These are phyloP conservation scores for Ustilago cynodontis DNA, from an alignment of 1,284 basidiomycete genomes.

Conservation along the genomic window DNA sequence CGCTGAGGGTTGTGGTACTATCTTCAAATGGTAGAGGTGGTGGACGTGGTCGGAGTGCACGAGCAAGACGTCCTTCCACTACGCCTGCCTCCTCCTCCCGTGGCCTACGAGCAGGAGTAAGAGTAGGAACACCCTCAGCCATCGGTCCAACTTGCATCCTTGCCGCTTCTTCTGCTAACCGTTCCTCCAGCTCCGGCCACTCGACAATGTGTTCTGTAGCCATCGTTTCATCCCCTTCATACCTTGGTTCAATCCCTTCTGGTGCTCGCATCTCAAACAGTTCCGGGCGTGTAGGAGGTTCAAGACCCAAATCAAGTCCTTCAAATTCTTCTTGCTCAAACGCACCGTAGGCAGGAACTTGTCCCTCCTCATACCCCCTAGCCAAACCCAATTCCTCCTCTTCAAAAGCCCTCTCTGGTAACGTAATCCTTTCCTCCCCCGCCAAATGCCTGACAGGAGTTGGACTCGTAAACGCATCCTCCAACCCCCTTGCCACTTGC, in stretches of 20 bases:
- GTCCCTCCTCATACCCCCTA: conserved; percentile 24
- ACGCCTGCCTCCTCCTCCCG: conserved; percentile 22
- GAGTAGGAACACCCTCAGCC: conserved; percentile 26
- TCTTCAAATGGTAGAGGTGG: conserved; percentile 22
- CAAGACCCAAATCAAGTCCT: conserved; percentile 41
- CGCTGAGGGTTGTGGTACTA: conserved; percentile 21
- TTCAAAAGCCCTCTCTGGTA: conserved; percentile 30
- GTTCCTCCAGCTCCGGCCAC: conserved; percentile 44
- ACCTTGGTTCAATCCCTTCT: conserved; percentile 16
- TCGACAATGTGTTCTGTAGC: conserved; percentile 17
- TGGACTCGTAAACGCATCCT: conserved; percentile 30
- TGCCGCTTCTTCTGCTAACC: conserved; percentile 39
- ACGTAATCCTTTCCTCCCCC: conserved; percentile 40
- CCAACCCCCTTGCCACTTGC: conserved; percentile 1
- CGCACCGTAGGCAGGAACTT: conserved; percentile 11
- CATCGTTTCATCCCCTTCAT: conserved; percentile 18
- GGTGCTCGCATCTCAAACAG: conserved; percentile 11
- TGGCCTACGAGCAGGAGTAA: conserved; percentile 28
- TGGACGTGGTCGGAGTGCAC: conserved; percentile 16
- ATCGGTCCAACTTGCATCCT: conserved; percentile 26
- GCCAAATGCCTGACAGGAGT: conserved; percentile 35
- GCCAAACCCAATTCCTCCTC: conserved; percentile 44
- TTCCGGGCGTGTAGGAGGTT: conserved; percentile 17
- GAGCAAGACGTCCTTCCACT: conserved; percentile 19
- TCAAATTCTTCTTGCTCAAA: conserved; percentile 39